Percentiles rank a stretch among this genome's conserved stretches.
Evolutionary conservation across 1,284 basidiomycete species (phyloP).

Genomic region (Ceratobasidium sp.): DNA sequence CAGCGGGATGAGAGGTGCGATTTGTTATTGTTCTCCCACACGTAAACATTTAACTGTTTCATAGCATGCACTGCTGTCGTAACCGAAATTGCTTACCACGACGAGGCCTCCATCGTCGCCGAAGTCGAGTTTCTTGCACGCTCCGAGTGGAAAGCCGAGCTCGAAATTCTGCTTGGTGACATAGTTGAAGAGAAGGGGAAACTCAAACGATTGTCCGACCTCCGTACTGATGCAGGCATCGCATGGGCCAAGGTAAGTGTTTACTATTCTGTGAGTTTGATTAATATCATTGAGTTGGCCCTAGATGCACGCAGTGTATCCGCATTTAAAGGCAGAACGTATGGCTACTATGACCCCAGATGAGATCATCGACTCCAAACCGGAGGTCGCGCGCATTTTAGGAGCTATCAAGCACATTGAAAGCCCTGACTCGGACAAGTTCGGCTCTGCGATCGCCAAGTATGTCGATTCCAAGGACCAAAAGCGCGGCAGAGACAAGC

Average conservation of each 20-base stretch:
- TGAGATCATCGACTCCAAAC: conserved; percentile 15
- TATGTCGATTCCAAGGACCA: conserved; percentile 70
- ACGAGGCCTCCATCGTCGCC: conserved; percentile 60
- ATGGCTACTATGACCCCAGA: conserved; percentile 58
- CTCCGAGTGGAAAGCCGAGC: conserved; percentile 63
- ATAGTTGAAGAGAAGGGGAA: conserved; percentile 64
- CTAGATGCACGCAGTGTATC: conserved; percentile 67
- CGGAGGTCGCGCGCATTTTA: conserved; percentile 56
- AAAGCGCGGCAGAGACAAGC: conserved; percentile 56
- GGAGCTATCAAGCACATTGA: conserved; percentile 61
- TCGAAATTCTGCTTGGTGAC: conserved; percentile 61
- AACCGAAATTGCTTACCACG: conserved; percentile 62
- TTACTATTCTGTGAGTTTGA: background rate
- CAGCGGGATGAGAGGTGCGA: conserved; percentile 64
- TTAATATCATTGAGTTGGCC: background rate
- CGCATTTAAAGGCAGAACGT: conserved; percentile 56
- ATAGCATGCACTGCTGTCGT: conserved; percentile 70
- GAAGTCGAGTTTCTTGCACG: conserved; percentile 64
- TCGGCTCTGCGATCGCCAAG: conserved; percentile 62
- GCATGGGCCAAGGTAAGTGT: conserved; percentile 63
- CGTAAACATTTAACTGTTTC: background rate
- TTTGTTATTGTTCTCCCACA: conserved; percentile 3
- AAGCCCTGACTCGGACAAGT: conserved; percentile 59
- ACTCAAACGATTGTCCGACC: conserved; percentile 59
- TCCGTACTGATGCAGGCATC: conserved; percentile 63